phyloP scores from a whole-genome alignment of 73 alveolate genomes.

The Symbiodinium natans region DNA sequence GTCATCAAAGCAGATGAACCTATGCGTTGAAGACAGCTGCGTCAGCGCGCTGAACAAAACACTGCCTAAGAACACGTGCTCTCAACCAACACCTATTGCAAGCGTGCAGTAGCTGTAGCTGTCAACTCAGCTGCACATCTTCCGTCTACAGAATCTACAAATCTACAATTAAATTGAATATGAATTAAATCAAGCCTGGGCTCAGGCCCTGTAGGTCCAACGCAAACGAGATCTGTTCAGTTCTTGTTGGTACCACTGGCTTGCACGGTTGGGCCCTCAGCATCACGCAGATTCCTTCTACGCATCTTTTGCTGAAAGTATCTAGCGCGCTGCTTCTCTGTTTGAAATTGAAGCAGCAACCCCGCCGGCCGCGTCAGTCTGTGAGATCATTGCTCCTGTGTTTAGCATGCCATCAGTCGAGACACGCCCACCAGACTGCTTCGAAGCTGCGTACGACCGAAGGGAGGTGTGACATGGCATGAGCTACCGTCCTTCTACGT shows the following conservation, averaged over 20 bases:
- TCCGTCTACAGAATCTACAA: neutral
- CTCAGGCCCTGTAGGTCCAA: neutral
- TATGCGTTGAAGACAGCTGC: neutral
- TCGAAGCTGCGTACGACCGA: too few relatives aligned
- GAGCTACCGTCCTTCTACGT: neutral
- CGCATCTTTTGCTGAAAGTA: slow-evolving; percentile 11
- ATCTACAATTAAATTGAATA: neutral
- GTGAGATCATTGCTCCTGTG: neutral
- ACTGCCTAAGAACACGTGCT: neutral
- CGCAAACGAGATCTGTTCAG: neutral
- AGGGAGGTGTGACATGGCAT: too few relatives aligned
- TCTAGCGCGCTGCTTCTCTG: neutral
- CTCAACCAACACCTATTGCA: neutral
- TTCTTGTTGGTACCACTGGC: neutral
- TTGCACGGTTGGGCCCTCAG: neutral
- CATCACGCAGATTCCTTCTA: neutral
- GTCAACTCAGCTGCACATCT: neutral
- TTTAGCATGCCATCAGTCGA: too few relatives aligned
- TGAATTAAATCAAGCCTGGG: neutral
- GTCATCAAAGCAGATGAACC: neutral
- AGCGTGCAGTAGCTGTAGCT: neutral
- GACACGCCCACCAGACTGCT: too few relatives aligned
- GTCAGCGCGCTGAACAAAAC: neutral
- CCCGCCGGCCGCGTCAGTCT: too few relatives aligned
- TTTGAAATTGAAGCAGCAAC: neutral